A percentile compares a stretch with the other conserved stretches of the same genome.
phyloP scores from a whole-genome alignment of 148 eudicot species.

The Nyssa sinensis region DNA sequence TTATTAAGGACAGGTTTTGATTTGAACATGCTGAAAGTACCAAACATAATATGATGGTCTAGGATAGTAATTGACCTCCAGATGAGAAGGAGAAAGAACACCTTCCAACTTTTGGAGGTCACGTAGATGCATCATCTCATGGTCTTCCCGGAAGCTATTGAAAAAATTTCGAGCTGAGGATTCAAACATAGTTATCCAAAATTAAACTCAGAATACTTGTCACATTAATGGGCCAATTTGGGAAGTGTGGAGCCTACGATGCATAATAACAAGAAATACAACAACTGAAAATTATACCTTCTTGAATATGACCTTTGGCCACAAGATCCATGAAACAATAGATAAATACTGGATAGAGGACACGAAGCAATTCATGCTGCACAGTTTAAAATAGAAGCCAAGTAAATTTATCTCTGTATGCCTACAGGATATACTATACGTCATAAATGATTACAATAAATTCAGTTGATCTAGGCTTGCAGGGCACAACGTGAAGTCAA shows the following conservation, averaged over 20 bases:
- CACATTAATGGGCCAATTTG: not conserved
- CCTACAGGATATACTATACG: not conserved
- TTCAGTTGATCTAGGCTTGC: not conserved
- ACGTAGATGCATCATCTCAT: conserved; percentile 80
- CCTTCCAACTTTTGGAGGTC: conserved; percentile 97
- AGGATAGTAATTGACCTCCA: conserved; percentile 63
- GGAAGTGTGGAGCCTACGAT: not conserved
- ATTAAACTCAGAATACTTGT: not conserved
- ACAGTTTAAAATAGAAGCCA: conserved; percentile 13
- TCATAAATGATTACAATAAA: not conserved
- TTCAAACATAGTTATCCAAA: conserved; percentile 1
- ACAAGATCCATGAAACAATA: conserved; percentile 99
- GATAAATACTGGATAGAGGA: conserved; percentile 90
- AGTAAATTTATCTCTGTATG: not conserved
- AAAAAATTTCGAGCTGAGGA: conserved; percentile 75
- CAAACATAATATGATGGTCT: not conserved
- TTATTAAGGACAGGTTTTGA: not conserved
- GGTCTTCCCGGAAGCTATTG: conserved; percentile 89
- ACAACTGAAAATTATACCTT: conserved; percentile 49
- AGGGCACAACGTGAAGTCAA: not conserved
- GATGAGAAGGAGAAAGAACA: conserved; percentile 96
- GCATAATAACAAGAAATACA: conserved; percentile 12
- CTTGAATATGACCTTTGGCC: conserved; percentile 87
- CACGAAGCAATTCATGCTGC: conserved; percentile 95
- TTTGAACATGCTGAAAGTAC: not conserved